phyloP scores from a whole-genome alignment of 345 rosid genomes.

The Durio zibethinus region DNA sequence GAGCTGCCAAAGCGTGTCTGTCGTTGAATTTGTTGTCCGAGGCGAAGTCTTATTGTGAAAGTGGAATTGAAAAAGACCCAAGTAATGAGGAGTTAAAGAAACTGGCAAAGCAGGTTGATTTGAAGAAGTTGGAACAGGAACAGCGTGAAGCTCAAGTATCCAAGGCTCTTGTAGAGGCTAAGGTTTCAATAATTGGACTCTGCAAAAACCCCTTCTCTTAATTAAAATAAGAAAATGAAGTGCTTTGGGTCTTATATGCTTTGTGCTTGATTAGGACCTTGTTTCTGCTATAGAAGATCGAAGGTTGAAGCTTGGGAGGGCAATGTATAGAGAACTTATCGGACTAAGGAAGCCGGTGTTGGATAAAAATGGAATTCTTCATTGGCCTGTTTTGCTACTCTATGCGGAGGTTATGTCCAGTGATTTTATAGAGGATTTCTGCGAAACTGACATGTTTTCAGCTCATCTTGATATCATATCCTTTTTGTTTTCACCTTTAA shows the following conservation, averaged over 20 bases:
- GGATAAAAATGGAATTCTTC: conserved; percentile 68
- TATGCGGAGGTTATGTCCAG: conserved; percentile 91
- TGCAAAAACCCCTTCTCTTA: background rate
- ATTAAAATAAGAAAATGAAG: background rate
- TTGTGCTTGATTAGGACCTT: conserved; percentile 42
- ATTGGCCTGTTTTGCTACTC: conserved; percentile 87
- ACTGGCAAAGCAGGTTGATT: conserved; percentile 48
- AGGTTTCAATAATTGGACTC: conserved; percentile 46
- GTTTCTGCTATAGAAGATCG: conserved; percentile 62
- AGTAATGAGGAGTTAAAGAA: conserved; percentile 68
- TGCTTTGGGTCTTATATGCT: background rate
- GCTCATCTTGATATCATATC: conserved; percentile 89
- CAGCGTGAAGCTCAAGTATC: conserved; percentile 55
- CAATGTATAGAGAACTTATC: conserved; percentile 67
- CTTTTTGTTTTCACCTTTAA: conserved; percentile 27
- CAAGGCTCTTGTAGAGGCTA: conserved; percentile 52
- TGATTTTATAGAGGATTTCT: conserved; percentile 86
- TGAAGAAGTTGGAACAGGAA: conserved; percentile 56
- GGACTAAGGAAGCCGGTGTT: conserved; percentile 71
- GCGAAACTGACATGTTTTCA: conserved; percentile 77
- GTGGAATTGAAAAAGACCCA: conserved; percentile 59
- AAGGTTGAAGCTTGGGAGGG: conserved; percentile 74
- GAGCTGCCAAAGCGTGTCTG: conserved; percentile 85
- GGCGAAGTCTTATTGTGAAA: conserved; percentile 49
- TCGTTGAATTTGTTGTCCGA: conserved; percentile 58